Evolutionary conservation across 305 asterid genomes (phyloP).

Genomic region (Petunia hybrid): DNA sequence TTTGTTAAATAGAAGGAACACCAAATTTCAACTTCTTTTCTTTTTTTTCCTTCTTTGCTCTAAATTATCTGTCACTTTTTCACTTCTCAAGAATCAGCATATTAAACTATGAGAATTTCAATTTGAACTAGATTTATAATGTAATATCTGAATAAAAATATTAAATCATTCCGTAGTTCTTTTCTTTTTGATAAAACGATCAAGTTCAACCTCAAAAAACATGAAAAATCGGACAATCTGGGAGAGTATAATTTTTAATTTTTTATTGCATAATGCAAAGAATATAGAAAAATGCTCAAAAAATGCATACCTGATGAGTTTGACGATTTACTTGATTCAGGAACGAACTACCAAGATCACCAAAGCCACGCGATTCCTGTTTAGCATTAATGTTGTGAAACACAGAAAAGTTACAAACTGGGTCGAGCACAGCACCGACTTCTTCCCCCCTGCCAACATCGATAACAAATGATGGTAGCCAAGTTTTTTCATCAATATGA

Average conservation of each 20-base stretch:
- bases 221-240: constrained; percentile 2
- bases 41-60: too few relatives aligned
- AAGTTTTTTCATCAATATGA: background rate
- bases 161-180: background rate
- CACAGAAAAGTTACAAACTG: background rate
- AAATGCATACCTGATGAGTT: constrained; percentile 17
- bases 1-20: too few relatives aligned
- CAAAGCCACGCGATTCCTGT: background rate
- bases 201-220: background rate
- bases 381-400: background rate
- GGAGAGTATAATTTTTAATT: background rate
- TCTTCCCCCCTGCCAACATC: constrained; percentile 24
- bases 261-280: background rate
- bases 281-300: constrained; percentile 12
- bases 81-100: background rate
- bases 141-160: background rate
- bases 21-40: too few relatives aligned
- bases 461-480: background rate
- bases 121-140: background rate
- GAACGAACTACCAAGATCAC: constrained; percentile 23
- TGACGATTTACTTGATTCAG: constrained; percentile 15
- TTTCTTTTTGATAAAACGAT: background rate
- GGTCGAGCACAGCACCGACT: background rate
- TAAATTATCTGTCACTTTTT: too few relatives aligned
- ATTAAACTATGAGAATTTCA: background rate